Conservation (phyloP, 352 stramenopile genomes). For the Pythium monospermum region DNA sequence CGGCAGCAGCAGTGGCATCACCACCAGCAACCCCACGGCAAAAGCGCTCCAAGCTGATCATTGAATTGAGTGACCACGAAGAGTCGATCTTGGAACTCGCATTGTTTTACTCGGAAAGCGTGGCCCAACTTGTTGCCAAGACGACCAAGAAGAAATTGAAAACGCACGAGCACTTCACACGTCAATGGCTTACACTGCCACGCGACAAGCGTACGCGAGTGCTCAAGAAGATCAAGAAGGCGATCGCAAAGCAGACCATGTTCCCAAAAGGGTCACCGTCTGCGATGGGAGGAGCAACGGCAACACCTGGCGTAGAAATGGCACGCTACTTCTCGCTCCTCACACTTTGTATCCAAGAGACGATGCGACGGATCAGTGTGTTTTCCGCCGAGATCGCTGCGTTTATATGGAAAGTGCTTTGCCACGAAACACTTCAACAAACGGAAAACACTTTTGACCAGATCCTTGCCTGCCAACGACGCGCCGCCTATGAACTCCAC, state of each 20-base stretch:
- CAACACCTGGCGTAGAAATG: conserved; percentile 1
- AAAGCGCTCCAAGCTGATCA: conserved; percentile 22
- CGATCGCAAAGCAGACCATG: conserved; percentile 3
- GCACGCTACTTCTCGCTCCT: conserved; percentile 27
- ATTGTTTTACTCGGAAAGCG: conserved; percentile 29
- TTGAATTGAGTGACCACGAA: conserved; percentile 43
- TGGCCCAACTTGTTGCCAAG: conserved; percentile 2
- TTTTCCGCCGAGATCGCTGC: conserved; percentile 32
- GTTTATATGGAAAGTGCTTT: conserved; percentile 27
- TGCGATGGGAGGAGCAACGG: background rate
- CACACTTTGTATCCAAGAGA: conserved; percentile 35
- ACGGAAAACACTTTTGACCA: conserved; percentile 10
- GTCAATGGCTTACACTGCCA: conserved; percentile 15
- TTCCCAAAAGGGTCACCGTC: too few relatives aligned
- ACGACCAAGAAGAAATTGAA: background rate
- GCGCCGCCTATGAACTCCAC: conserved; percentile 17
- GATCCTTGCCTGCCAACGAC: conserved; percentile 7
- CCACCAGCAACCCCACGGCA: conserved; percentile 8
- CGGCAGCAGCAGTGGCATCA: conserved; percentile 6
- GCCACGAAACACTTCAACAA: conserved; percentile 19
- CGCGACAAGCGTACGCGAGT: background rate
- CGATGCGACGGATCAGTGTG: conserved; percentile 21
- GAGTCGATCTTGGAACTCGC: conserved; percentile 31
- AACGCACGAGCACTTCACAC: background rate
- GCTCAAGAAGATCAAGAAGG: conserved; percentile 18